Base-by-base conservation (phyloP, 768 basidiomycete genomes). In the Termitomyces sp. region DNA sequence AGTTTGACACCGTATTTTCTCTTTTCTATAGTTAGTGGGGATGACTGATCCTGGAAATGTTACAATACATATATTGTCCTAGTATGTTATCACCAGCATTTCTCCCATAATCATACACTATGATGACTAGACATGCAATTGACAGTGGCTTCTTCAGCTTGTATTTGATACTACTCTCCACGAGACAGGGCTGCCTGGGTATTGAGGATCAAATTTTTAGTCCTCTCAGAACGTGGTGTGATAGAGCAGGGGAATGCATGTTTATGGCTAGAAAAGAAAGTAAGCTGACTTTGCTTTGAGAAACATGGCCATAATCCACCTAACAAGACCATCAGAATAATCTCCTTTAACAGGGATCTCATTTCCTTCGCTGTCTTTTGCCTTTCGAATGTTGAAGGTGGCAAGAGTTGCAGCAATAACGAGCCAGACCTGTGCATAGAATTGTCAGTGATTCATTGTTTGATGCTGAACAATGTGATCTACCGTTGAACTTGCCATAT, bases 361-460 rank as follows among this genome's bases (percentile, higher is more conserved):
- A 20, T 68, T 61, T 49, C 70, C 67, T 18, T 68, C 47, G 2
- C 47, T 61, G 54, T 72, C 71, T 36, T 66, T 68, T 4, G 68
- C 65, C 57, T 68, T 70, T 35, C 55, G 48, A 35, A 74, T 67
- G 28, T 68, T 61, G 66, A 74, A 74, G 13, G 66, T 63, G 6
- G 69, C 64, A 26, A 75, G 61, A 3, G 68, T 61, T 13, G 64
- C 60, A 3, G 67, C 70, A 41, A 71, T 67, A 14, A 66, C 55
- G 9, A 73, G 43, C 67, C 70, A 68, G 33, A 61, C 58, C 61
- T 65, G 18, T 53, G 52, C 2, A n/a, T 47, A 20, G 18, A 44
- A 6, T 4, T 36, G 28, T 55, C 3, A 54, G 40, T 12, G 8
- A 35, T 38, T 38, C 8, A 18, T 0, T 5, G 8, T 43, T 9